Evolutionary conservation across 768 basidiomycete genomes (phyloP), one percentile per base, ranked within the genome.

Genomic region (Jaapia argillacea): DNA sequence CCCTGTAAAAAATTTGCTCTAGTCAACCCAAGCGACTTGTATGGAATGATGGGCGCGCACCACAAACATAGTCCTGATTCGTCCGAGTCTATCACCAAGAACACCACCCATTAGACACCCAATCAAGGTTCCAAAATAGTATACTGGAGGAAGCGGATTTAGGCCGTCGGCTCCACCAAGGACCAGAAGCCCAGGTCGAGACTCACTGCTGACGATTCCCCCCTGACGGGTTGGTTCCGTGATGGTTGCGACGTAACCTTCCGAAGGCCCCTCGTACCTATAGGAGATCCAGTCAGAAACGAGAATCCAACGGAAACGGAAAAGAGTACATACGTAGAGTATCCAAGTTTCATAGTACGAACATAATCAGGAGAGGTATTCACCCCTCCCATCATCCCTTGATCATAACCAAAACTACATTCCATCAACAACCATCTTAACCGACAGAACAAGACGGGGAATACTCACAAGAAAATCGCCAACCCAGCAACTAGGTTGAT

Each of bases 321-420:
- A 10, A 23, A 16, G 21, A 23, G 21, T 24, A 18, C 3, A 24
- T 46, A 58, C 52, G 60, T 65, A 0, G 66, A 66, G 35, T 51
- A 65, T 16, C 67, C 68, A 6, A 69, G 43, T 12, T 56, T 55
- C 67, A 70, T 69, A 7, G 58, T 60, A 36, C 55, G 52, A 36
- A 68, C 67, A 45, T 69, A 70, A 46, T 69, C 60, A 36, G 68
- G 67, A 12, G 67, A 61, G 12, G 66, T 67, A 46, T 70, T 70
- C n/a, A 70, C 67, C 26, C 68, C 67, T 24, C 66, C 65, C 68
- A 70, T 70, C 64, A 69, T 67, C 18, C 68, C 68, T 54, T 70
- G 68, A 50, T 69, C 68, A 60, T 70, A 70, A 20, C 68, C 68
- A 50, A 70, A 70, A 50, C 71, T 68, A 51, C 6, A 40, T 49